Conservation (phyloP, 1,284 basidiomycete genomes). For the Grifola frondosa region DNA sequence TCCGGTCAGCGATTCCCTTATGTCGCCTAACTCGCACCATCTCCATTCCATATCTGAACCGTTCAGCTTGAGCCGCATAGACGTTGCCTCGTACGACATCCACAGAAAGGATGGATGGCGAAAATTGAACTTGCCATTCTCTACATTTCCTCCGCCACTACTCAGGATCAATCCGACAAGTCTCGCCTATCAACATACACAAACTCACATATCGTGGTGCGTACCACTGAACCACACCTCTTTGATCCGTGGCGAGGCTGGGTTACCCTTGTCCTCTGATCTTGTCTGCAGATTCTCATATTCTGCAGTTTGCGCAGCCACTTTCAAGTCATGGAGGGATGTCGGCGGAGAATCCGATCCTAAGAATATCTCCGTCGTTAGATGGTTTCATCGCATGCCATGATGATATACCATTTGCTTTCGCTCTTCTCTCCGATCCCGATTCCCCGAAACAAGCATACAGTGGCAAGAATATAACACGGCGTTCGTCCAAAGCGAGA, state of each 20-base stretch:
- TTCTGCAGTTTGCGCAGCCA: no score
- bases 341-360: no score
- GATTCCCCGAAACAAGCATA: no score
- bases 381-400: no score
- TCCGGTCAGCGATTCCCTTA: slow-evolving; percentile 20
- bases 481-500: slow-evolving; percentile 22
- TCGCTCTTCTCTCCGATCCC: no score
- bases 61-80: slow-evolving; percentile 6
- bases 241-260: slow-evolving; percentile 13
- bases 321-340: no score
- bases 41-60: neutral
- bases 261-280: no score
- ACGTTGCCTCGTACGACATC: slow-evolving; percentile 21
- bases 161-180: no score
- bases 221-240: slow-evolving; percentile 27
- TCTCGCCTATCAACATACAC: neutral
- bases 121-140: slow-evolving; percentile 12
- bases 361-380: no score
- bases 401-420: no score
- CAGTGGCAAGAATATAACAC: slow-evolving; percentile 24
- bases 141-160: slow-evolving; percentile 21
- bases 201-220: slow-evolving; percentile 25
- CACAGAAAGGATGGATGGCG: slow-evolving; percentile 12
- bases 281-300: no score
- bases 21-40: slow-evolving; percentile 3